A percentile compares a stretch with the other conserved stretches of the same genome.
Conservation (phyloP, 371 early-diverging fungal species). For the Saksenaea vasiformis region DNA sequence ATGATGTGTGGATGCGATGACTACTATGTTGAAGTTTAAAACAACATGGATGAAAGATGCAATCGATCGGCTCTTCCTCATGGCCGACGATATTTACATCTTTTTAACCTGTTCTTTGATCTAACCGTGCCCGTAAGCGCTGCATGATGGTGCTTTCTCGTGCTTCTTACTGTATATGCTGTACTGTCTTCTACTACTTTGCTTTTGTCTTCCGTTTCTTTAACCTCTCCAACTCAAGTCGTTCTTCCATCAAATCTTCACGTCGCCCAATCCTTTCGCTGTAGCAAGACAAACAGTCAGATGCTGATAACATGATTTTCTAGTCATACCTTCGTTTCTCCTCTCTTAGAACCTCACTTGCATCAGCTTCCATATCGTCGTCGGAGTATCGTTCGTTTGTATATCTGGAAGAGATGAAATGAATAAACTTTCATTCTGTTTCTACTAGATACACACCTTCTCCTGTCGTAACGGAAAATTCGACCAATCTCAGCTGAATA, state of each 20-base stretch:
- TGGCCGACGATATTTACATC: not conserved
- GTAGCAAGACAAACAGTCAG: slow-evolving; percentile 8
- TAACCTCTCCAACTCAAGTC: slow-evolving; percentile 66
- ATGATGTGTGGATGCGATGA: not conserved
- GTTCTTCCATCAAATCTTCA: slow-evolving; percentile 55
- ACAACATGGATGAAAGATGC: not conserved
- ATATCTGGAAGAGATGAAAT: slow-evolving; percentile 31
- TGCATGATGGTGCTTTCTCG: not conserved
- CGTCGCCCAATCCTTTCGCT: slow-evolving; percentile 59
- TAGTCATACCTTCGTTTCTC: slow-evolving; percentile 56
- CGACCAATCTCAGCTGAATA: slow-evolving; percentile 50
- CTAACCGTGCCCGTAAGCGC: not conserved
- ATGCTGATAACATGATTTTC: not conserved
- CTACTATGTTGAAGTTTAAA: not conserved
- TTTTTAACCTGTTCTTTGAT: not conserved
- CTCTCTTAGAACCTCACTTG: slow-evolving; percentile 57
- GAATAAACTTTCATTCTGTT: too few species aligned
- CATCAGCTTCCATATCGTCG: slow-evolving; percentile 65
- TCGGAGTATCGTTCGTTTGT: slow-evolving; percentile 56
- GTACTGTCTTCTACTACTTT: not conserved
- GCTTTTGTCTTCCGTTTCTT: slow-evolving; percentile 56
- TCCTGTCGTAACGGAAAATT: slow-evolving; percentile 50
- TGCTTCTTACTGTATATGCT: not conserved
- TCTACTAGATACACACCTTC: slow-evolving; percentile 10
- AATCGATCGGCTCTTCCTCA: not conserved